These are phyloP conservation scores for Diplotaxis tenuifolia DNA, from an alignment of 345 rosid genomes.

Conservation along the genomic window DNA sequence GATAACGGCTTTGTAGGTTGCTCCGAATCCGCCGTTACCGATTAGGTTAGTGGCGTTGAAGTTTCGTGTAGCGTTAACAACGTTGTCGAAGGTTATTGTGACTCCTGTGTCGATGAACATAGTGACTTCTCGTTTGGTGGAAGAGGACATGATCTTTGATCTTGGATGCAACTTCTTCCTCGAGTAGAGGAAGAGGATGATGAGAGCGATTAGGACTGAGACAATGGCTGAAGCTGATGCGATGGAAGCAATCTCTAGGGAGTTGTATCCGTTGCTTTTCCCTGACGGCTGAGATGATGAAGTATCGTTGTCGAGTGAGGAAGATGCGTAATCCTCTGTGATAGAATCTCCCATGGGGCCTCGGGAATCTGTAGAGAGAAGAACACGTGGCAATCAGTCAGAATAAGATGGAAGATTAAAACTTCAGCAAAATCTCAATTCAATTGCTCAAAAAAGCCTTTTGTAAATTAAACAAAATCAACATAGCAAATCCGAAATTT, in stretches of 20 bases:
- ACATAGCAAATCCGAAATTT: neutral
- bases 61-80: neutral
- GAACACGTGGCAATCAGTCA: neutral
- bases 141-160: no score
- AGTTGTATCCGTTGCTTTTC: neutral
- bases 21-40: neutral
- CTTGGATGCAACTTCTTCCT: neutral
- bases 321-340: neutral
- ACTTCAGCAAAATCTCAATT: neutral
- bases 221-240: neutral
- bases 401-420: neutral
- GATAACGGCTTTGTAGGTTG: neutral
- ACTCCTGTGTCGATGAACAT: neutral
- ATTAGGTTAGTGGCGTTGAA: neutral
- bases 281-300: neutral
- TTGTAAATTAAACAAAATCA: no score
- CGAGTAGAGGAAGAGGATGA: neutral
- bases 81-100: neutral
- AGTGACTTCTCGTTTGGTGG: neutral
- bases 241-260: neutral
- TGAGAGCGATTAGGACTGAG: neutral
- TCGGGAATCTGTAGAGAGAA: neutral
- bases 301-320: neutral
- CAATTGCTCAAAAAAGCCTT: neutral
- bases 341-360: neutral